Conservation (phyloP, 1,284 basidiomycete genomes). For the Stygiomarasmius scandens region DNA sequence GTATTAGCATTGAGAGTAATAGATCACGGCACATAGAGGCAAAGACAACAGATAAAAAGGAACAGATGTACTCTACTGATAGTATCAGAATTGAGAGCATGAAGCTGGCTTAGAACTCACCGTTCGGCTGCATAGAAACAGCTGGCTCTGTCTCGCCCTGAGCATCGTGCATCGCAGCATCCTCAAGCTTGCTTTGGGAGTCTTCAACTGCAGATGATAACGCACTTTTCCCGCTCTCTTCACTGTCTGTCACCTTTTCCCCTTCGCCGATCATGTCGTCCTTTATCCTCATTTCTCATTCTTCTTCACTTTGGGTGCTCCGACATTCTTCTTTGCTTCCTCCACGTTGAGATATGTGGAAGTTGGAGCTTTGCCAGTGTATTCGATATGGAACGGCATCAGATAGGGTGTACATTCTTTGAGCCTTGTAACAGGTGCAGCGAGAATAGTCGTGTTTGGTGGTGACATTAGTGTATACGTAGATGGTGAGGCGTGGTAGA, state of each 20-base stretch:
- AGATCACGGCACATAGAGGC: too few species aligned
- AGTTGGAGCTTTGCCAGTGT: slow-evolving; percentile 71
- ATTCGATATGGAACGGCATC: too few species aligned
- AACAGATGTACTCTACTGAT: too few species aligned
- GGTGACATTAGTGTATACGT: too few species aligned
- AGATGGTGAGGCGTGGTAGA: too few species aligned
- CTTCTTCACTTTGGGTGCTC: slow-evolving; percentile 26
- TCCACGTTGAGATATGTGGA: slow-evolving; percentile 70
- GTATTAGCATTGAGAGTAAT: too few species aligned
- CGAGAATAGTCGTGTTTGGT: too few species aligned
- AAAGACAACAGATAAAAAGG: too few species aligned
- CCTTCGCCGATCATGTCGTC: neutral
- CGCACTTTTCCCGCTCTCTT: too few species aligned
- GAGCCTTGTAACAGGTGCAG: too few species aligned
- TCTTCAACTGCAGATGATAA: slow-evolving; percentile 5
- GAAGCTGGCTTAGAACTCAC: neutral
- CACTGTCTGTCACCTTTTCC: neutral
- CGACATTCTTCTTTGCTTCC: slow-evolving; percentile 40
- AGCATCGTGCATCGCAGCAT: neutral
- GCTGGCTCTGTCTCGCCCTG: neutral
- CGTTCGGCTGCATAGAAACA: neutral
- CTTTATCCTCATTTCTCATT: neutral
- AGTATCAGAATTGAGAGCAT: neutral
- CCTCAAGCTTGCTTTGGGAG: neutral
- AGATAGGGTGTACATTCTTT: too few species aligned